Evolutionary conservation across 352 stramenopile species (phyloP), one percentile per base, ranked within the genome.

Genomic region (Globisporangium uncinulatum): DNA sequence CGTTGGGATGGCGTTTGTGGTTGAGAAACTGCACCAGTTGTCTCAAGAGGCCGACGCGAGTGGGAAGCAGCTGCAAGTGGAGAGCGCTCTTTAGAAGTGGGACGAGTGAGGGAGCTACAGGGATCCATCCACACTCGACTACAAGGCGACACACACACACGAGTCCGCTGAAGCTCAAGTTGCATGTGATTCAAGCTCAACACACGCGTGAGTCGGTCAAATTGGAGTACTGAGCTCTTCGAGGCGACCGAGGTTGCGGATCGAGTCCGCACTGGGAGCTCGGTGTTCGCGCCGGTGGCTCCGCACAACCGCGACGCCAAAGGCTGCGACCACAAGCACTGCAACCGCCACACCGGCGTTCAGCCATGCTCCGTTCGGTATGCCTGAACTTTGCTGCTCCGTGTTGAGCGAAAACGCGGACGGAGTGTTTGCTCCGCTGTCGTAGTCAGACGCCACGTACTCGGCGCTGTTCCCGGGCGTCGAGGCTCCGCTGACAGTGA

Each of bases 161-260:
- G 37, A 15, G 41, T 21, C 14, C 14, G 41, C 41, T 9, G 15
- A 24, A 24, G 42, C 42, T 13, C 42, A 46, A 9, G 42, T 4
- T 46, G 42, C 42, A 46, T 46, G 21, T 5, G 6, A 10, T 17
- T 24, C 6, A 14, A 47, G 7, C 7, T 47, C 5, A 20, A 11
- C 34, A 41, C 15, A 21, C 34, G 10, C 9, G 19, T 11, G 4
- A 19, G 20, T 39, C n/a, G 1, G 14, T 54, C 32, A 60, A 17
- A 63, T 41, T 14, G 57, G 57, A 15, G 57, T 63, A 43, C 32
- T 51, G 5, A 63, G 13, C 32, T 59, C 57, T 34, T 59, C 57
- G 14, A 53, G 21, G 51, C 51, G 51, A 1, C 32, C 21, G 44
- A 60, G 34, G 48, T 62, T 58, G 10, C 20, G 48, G 37, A 19